Base-by-base conservation (phyloP, 1,139 yeast genomes). In the Taphrina deformans region DNA sequence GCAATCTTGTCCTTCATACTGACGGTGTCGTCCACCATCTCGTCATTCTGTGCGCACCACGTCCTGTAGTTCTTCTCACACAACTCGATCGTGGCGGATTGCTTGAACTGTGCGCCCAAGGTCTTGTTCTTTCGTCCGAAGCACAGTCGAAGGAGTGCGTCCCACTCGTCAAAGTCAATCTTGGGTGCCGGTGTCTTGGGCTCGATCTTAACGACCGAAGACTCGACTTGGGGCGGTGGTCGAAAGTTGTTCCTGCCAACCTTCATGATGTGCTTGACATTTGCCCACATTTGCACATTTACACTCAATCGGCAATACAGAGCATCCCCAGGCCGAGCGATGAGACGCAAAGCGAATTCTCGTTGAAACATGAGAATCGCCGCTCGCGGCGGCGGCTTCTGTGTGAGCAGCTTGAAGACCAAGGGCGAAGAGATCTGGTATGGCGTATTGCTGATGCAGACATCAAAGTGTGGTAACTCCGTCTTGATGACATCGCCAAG, bases 261-360 rank as follows among this genome's bases (percentile, higher is more conserved):
- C 76, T 95, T 95, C 99, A 93, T 93, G 66, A 93, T 89, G 76
- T 93, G 99, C 6, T 96, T 91, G 24, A 95, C 97, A 70, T 89
- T 89, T 24, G 98, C 97, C 98, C 99, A 93, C 98, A 93, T 92
- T 74, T 93, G 99, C 0, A 93, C 98, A 73, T 93, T 95, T 38
- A 96, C 99, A 23, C 96, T 87, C 66, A 93, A 81, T 72, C 99
- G 83, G 76, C 97, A 91, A 78, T 93, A 93, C 58, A 95, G 79
- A 1, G 90, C 77, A 71, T 93, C 99, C 29, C 99, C 99, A 0
- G 99, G 99, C 71, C 96, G 84, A 0, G 99, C 99, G 66, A 95
- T 81, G 65, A 93, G 79, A 72, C 98, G 85, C 77, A 93, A 77
- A 2, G 99, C 99, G 75, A 93, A 93, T 75, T 93, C 99, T 74